phyloP scores from a whole-genome alignment of 2,329 filamentous ascomycete species.

The Ascochyta lentis region DNA sequence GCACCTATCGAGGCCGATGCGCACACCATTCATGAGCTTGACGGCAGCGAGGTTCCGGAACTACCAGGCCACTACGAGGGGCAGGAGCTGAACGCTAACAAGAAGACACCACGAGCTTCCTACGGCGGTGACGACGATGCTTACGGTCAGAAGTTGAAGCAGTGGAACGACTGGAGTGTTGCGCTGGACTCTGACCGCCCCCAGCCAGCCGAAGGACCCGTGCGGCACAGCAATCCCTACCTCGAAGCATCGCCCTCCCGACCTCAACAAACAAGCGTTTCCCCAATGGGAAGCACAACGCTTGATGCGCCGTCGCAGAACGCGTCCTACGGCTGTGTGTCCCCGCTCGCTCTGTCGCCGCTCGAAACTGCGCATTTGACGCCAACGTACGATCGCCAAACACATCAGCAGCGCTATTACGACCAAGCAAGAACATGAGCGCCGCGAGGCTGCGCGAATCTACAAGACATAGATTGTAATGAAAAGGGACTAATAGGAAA shows the following conservation, averaged over 20 bases:
- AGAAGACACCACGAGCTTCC: constrained; percentile 6
- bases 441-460: not conserved
- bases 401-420: constrained; percentile 9
- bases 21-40: constrained; percentile 30
- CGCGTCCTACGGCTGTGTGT: constrained; percentile 11
- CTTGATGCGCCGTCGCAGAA: constrained; percentile 8
- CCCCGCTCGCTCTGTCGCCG: constrained; percentile 19
- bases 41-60: constrained; percentile 29
- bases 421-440: not conserved
- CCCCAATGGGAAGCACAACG: not conserved
- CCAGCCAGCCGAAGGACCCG: not conserved
- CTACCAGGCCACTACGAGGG: constrained; percentile 23
- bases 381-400: constrained; percentile 2
- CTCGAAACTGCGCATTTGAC: constrained; percentile 18
- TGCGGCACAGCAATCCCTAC: constrained; percentile 1
- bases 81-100: constrained; percentile 25
- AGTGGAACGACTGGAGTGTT: constrained; percentile 19
- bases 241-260: constrained; percentile 2
- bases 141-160: constrained; percentile 13
- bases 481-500: not conserved
- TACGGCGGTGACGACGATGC: constrained; percentile 19
- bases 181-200: constrained; percentile 11
- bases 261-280: constrained; percentile 3
- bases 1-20: constrained; percentile 32
- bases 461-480: not conserved